Evolutionary conservation across 2,329 filamentous ascomycete genomes (phyloP).

Genomic region (Pseudogymnoascus sp.): DNA sequence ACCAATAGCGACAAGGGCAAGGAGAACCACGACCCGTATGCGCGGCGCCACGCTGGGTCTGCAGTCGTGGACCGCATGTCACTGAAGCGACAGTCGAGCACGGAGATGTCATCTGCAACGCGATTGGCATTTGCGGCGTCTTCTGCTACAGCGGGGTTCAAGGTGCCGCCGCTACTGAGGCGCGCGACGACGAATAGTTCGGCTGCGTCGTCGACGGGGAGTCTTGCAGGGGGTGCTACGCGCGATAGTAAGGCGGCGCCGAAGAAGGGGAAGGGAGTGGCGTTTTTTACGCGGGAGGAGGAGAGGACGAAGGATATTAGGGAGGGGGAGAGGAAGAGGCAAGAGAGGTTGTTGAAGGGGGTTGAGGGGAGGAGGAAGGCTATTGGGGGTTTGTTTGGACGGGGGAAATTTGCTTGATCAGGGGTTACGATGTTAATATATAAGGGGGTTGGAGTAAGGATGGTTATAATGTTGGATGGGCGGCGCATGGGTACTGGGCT

Average conservation of each 20-base stretch:
- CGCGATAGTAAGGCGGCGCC: constrained; percentile 39
- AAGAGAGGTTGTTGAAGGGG: constrained; percentile 49
- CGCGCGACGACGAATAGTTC: constrained; percentile 61
- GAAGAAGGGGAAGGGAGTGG: constrained; percentile 52
- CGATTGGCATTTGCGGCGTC: constrained; percentile 50
- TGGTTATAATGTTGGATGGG: neutral
- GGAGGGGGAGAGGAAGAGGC: constrained; percentile 49
- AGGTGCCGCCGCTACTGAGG: constrained; percentile 61
- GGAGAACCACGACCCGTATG: constrained; percentile 27
- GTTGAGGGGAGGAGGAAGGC: constrained; percentile 47
- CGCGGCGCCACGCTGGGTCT: constrained; percentile 33
- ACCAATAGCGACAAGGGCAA: constrained; percentile 17
- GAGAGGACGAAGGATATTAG: constrained; percentile 46
- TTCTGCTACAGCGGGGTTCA: constrained; percentile 42
- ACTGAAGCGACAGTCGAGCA: constrained; percentile 50
- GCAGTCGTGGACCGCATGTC: constrained; percentile 65
- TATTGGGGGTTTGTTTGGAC: constrained; percentile 50
- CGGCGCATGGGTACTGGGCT: neutral
- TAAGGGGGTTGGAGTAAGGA: neutral
- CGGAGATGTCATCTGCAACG: constrained; percentile 27
- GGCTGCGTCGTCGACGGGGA: constrained; percentile 27
- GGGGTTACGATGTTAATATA: neutral
- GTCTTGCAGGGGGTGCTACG: constrained; percentile 11
- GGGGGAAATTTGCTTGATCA: constrained; percentile 39
- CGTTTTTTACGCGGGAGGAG: constrained; percentile 51